Conservation (phyloP, 345 rosid species). For the Euphorbia tirucalli region DNA sequence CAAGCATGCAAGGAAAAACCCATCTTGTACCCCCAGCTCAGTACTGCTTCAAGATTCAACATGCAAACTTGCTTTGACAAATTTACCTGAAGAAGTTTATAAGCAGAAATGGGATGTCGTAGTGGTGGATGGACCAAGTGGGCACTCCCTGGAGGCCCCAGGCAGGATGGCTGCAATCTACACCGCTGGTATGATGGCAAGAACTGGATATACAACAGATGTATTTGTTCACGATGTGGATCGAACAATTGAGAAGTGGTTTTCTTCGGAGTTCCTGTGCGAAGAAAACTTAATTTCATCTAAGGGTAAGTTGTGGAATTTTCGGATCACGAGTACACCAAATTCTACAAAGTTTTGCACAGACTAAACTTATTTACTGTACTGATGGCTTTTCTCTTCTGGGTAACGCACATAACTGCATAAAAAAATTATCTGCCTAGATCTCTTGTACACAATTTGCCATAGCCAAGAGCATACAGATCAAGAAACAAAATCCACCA, state of each 20-base stretch:
- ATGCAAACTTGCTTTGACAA: slow-evolving; percentile 56
- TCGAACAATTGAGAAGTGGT: slow-evolving; percentile 82
- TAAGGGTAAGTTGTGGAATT: slow-evolving; percentile 72
- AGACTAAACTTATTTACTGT: slow-evolving; percentile 19
- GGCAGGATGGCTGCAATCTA: slow-evolving; percentile 85
- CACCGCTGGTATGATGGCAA: slow-evolving; percentile 63
- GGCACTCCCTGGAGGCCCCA: slow-evolving; percentile 58
- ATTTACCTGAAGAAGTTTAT: slow-evolving; percentile 55
- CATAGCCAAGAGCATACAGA: not conserved
- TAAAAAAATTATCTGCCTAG: not conserved
- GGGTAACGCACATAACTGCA: not conserved
- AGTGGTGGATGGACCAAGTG: slow-evolving; percentile 78
- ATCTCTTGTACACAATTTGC: not conserved
- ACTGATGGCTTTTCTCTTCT: slow-evolving; percentile 19
- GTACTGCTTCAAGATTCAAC: slow-evolving; percentile 36
- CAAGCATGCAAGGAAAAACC: slow-evolving; percentile 57
- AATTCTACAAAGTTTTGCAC: slow-evolving; percentile 57
- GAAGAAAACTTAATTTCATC: slow-evolving; percentile 75
- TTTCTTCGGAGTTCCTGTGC: slow-evolving; percentile 86
- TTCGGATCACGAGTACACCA: slow-evolving; percentile 45
- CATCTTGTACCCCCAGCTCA: slow-evolving; percentile 46
- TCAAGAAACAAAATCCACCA: not conserved
- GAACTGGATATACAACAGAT: slow-evolving; percentile 54
- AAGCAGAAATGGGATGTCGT: slow-evolving; percentile 69
- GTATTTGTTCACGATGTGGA: slow-evolving; percentile 75